Evolutionary conservation across 1,284 basidiomycete species (phyloP).

Genomic region (Cutaneotrichosporon sp.): DNA sequence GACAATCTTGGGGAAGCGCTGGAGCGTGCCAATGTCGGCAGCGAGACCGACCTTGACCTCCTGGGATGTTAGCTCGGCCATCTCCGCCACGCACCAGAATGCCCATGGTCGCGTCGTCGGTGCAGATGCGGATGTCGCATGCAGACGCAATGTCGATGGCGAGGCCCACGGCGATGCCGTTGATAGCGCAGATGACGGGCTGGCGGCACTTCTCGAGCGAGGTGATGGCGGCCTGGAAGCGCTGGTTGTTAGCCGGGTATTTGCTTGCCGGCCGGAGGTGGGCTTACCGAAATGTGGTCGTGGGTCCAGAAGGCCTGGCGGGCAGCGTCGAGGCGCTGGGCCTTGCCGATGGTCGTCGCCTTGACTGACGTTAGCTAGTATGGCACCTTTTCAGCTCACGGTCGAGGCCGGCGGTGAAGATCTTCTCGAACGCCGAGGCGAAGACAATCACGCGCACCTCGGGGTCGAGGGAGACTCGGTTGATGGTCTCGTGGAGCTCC

Average conservation of each 20-base stretch:
- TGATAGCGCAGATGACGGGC: constrained; percentile 82
- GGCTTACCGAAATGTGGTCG: constrained; percentile 57
- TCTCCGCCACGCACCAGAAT: constrained; percentile 65
- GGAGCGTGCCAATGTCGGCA: constrained; percentile 86
- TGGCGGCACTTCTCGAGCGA: constrained; percentile 70
- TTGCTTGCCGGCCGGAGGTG: neutral
- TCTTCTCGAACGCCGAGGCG: constrained; percentile 66
- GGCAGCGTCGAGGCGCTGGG: constrained; percentile 57
- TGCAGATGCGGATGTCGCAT: constrained; percentile 78
- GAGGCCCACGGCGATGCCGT: constrained; percentile 74
- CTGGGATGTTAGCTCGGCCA: constrained; percentile 53
- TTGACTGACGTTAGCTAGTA: constrained; percentile 10
- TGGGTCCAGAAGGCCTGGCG: constrained; percentile 61
- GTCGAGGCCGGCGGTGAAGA: constrained; percentile 81
- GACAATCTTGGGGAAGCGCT: constrained; percentile 76
- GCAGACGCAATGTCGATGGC: constrained; percentile 71
- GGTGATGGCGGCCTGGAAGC: constrained; percentile 72
- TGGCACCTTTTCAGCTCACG: constrained; percentile 58
- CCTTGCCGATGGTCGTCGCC: constrained; percentile 11
- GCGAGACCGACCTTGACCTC: constrained; percentile 90
- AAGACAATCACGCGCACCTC: constrained; percentile 71
- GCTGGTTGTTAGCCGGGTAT: constrained; percentile 30
- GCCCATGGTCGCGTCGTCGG: constrained; percentile 65
- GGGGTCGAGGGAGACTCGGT: constrained; percentile 60
- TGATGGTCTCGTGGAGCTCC: constrained; percentile 66